Base-by-base conservation (phyloP, 2,329 filamentous ascomycete species). In the Arthrobotrys sinensis region DNA sequence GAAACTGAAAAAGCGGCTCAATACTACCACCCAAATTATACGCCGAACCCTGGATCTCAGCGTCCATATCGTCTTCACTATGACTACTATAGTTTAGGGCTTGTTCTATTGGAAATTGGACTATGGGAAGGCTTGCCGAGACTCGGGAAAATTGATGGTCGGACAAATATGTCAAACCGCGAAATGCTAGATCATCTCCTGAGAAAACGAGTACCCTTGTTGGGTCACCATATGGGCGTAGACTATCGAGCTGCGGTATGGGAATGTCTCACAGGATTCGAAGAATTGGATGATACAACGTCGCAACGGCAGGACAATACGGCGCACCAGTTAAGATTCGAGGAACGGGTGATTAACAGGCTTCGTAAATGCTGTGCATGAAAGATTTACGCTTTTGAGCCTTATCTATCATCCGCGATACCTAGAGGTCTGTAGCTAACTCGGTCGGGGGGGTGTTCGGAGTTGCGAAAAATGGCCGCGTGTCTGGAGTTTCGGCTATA, bases 31-130 rank as follows among this genome's bases (percentile, higher is more conserved):
- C 71, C 71, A 10, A 34, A 53, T 3, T 76, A 76, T 32, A 19
- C 45, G 0, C 63, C 48, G 6, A n/a, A 12, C 10, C 45, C 21
- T 11, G 36, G 36, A 1, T 21, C 48, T n/a, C 21, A 53, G 12
- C 5, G 21, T 10, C 16, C 43, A n/a, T 68, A 68, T 19, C 24
- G 62, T 32, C 16, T 68, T 7, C 52, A 65, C 3, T 68, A 68
- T 19, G 72, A 76, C 21, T 76, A 76, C 38, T 76, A 69, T 16
- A 76, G 72, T 21, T 24, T 76, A 3, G 72, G 72, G 1, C n/a
- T 76, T 5, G 60, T 76, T n/a, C 28, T 76, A 5, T 65, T 76
- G 12, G 57, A 76, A 21, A 66, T 76, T 16, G 72, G 72, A 7
- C n/a, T 69, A 28, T 76, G 72, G 72, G 60, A 66, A 10, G 57